phyloP scores from a whole-genome alignment of 23 red algal species.

The Gracilariopsis chorda region DNA sequence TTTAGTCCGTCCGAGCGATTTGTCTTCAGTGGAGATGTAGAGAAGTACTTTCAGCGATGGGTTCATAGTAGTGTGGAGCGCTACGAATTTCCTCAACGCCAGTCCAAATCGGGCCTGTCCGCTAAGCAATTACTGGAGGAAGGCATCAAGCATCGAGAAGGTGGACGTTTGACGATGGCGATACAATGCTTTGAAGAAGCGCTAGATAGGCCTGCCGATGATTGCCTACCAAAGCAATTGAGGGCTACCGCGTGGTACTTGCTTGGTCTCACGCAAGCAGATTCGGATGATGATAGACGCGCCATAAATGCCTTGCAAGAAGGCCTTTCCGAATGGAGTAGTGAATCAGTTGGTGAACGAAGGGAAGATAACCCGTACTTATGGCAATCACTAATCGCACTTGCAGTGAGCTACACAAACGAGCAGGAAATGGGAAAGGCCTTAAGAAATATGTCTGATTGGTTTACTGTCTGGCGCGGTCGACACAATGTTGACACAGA shows the following conservation, averaged over 20 bases:
- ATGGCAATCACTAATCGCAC: conserved; percentile 75
- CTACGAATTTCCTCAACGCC: conserved; percentile 1
- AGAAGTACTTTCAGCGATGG: conserved; percentile 18
- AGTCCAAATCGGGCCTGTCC: background rate
- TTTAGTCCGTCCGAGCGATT: background rate
- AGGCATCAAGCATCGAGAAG: background rate
- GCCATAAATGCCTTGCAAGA: conserved; percentile 71
- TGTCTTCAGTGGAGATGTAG: background rate
- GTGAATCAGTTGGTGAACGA: background rate
- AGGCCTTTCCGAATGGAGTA: background rate
- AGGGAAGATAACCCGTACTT: conserved; percentile 43
- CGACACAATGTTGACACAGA: background rate
- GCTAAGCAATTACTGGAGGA: conserved; percentile 22
- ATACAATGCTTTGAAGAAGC: conserved; percentile 70
- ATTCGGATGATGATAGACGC: conserved; percentile 81
- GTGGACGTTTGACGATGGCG: conserved; percentile 19
- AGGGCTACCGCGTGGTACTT: conserved; percentile 74
- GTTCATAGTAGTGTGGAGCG: background rate
- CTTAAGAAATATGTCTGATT: conserved; percentile 58
- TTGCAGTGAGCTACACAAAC: conserved; percentile 93
- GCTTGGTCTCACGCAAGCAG: conserved; percentile 81
- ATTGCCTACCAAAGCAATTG: background rate
- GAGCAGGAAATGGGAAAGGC: conserved; percentile 76
- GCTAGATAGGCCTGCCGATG: background rate
- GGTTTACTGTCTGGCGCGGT: conserved; percentile 54